These are phyloP conservation scores for Talaromyces amestolkiae DNA, from an alignment of 2,329 filamentous ascomycete species.

Conservation along the genomic window DNA sequence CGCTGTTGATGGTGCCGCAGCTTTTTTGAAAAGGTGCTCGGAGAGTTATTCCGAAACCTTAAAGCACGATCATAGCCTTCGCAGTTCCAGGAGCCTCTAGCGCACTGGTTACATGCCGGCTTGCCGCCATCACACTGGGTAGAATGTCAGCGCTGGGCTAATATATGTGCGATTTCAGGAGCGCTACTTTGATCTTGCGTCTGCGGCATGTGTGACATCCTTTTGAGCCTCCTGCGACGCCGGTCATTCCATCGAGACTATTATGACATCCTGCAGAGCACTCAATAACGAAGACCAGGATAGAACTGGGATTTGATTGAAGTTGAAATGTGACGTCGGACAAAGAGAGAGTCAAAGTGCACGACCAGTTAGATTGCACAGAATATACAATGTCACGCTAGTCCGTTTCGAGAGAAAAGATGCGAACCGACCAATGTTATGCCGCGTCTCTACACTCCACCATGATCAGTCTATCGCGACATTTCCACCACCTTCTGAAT, in stretches of 20 bases:
- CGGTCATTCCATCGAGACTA: not conserved
- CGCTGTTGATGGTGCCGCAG: not conserved
- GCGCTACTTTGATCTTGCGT: conserved; percentile 9
- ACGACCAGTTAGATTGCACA: not conserved
- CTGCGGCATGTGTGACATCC: conserved; percentile 18
- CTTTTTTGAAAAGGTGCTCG: not conserved
- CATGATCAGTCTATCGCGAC: not conserved
- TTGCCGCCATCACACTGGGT: conserved; percentile 14
- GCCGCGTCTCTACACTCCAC: not conserved
- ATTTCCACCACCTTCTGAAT: not conserved
- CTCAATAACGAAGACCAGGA: not conserved
- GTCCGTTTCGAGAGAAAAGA: conserved; percentile 7
- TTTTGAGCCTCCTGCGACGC: conserved; percentile 14
- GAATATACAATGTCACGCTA: not conserved
- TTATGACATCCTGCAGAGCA: not conserved
- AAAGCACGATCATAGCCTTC: conserved; percentile 2
- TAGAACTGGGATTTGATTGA: not conserved
- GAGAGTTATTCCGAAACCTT: conserved; percentile 2
- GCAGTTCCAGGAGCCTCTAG: conserved; percentile 8
- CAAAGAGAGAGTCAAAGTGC: not conserved
- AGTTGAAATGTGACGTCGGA: not conserved
- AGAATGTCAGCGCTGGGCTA: not conserved
- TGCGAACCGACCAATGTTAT: conserved; percentile 9
- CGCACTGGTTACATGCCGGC: conserved; percentile 11
- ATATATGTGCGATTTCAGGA: not conserved